Evolutionary conservation across 2,329 filamentous ascomycete genomes (phyloP).

Genomic region (Parastagonospora avenae): DNA sequence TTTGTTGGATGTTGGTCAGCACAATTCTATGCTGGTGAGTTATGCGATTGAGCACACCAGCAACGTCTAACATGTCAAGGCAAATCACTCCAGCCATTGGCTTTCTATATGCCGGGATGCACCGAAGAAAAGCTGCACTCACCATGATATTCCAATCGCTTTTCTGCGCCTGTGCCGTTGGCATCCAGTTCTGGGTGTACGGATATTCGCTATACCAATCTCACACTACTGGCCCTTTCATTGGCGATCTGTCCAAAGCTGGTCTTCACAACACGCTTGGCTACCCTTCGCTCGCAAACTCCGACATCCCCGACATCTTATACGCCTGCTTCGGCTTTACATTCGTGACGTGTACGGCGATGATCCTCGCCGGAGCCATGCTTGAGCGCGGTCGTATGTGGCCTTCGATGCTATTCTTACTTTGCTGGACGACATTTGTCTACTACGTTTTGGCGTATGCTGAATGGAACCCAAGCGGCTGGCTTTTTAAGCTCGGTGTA

Average conservation of each 20-base stretch:
- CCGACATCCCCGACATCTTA: slow-evolving; percentile 41
- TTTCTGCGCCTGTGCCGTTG: slow-evolving; percentile 53
- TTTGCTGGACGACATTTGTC: slow-evolving; percentile 45
- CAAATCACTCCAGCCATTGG: slow-evolving; percentile 43
- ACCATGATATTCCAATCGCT: slow-evolving; percentile 57
- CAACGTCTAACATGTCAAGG: slow-evolving; percentile 18
- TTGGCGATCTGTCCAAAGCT: slow-evolving; percentile 39
- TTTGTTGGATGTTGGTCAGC: slow-evolving; percentile 50
- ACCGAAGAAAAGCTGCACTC: slow-evolving; percentile 40
- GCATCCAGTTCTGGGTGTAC: slow-evolving; percentile 57
- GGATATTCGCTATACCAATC: slow-evolving; percentile 52
- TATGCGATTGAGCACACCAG: neutral
- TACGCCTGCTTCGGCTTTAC: slow-evolving; percentile 44
- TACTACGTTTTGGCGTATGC: slow-evolving; percentile 68
- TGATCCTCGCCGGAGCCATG: slow-evolving; percentile 43
- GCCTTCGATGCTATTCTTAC: slow-evolving; percentile 40
- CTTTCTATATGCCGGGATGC: slow-evolving; percentile 44
- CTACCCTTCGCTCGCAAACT: slow-evolving; percentile 37
- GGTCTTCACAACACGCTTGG: slow-evolving; percentile 37
- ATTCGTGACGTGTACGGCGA: slow-evolving; percentile 40
- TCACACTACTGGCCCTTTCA: slow-evolving; percentile 33
- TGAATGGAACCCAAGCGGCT: slow-evolving; percentile 77
- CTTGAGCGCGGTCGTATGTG: slow-evolving; percentile 37
- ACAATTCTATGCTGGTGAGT: slow-evolving; percentile 38
- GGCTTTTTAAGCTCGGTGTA: slow-evolving; percentile 70